Conservation (phyloP, 2,329 filamentous ascomycete genomes). For the Leptosphaerulina australis region DNA sequence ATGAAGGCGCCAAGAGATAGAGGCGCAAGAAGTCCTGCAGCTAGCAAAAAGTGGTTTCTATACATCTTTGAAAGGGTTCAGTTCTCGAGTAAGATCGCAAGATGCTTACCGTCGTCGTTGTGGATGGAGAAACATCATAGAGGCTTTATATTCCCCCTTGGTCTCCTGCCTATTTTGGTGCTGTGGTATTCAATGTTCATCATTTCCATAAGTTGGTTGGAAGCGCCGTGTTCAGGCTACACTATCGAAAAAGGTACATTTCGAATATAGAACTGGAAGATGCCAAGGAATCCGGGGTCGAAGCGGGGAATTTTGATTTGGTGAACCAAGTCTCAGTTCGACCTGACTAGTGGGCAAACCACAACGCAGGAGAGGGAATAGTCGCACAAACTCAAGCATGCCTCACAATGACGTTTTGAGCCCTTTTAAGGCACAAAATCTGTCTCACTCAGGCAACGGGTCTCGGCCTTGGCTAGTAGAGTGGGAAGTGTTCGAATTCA, state of each 20-base stretch:
- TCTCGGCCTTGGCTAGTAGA: background rate
- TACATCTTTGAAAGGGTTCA: slow-evolving; percentile 1
- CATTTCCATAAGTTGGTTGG: slow-evolving; percentile 2
- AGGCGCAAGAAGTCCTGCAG: background rate
- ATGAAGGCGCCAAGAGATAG: background rate
- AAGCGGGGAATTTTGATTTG: slow-evolving; percentile 3
- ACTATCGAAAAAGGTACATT: slow-evolving; percentile 4
- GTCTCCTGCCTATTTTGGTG: background rate
- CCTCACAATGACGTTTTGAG: background rate
- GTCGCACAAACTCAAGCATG: slow-evolving; percentile 3
- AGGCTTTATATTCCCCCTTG: background rate
- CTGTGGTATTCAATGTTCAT: background rate
- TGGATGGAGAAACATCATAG: background rate
- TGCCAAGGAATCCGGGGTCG: background rate
- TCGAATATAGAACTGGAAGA: background rate
- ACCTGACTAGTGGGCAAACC: slow-evolving; percentile 1
- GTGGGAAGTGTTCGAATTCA: background rate
- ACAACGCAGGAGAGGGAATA: slow-evolving; percentile 1
- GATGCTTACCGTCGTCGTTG: background rate
- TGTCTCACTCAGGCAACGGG: background rate
- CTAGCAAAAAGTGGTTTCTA: background rate
- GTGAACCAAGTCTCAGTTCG: background rate
- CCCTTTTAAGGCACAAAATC: background rate
- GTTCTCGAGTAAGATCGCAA: background rate
- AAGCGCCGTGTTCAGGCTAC: slow-evolving; percentile 1